These are phyloP conservation scores for Pichia cephalocereana DNA, from an alignment of 805 yeast genomes.

Conservation along the genomic window DNA sequence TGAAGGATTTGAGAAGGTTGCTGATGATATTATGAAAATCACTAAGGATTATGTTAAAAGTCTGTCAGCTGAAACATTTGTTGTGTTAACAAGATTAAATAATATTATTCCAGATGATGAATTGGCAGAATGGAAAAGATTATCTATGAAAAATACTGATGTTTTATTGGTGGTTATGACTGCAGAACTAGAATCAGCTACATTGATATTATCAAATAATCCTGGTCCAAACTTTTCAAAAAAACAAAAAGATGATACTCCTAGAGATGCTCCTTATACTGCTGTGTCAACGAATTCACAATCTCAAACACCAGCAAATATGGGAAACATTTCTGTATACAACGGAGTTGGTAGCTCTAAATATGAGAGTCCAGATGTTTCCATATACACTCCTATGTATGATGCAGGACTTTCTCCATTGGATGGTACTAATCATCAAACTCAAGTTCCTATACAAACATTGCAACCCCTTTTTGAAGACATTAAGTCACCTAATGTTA, in stretches of 20 bases:
- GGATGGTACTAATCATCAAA: constrained; percentile 9
- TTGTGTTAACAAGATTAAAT: constrained; percentile 61
- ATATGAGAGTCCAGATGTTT: constrained; percentile 23
- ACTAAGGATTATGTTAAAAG: constrained; percentile 37
- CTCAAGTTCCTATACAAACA: constrained; percentile 6
- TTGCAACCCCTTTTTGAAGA: constrained; percentile 5
- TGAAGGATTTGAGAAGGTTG: constrained; percentile 41
- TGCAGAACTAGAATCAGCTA: constrained; percentile 49
- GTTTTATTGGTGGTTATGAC: constrained; percentile 62
- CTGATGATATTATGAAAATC: constrained; percentile 58
- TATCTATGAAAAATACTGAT: constrained; percentile 47
- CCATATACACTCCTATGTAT: constrained; percentile 21
- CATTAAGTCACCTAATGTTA: neutral
- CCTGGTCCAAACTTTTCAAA: constrained; percentile 5
- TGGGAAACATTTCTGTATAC: neutral
- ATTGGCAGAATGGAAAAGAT: constrained; percentile 66
- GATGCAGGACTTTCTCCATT: constrained; percentile 21
- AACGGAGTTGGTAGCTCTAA: constrained; percentile 9
- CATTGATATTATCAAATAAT: constrained; percentile 25
- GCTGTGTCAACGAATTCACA: constrained; percentile 23
- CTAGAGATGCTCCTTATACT: constrained; percentile 17
- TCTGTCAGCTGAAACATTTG: constrained; percentile 44
- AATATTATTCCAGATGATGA: constrained; percentile 79
- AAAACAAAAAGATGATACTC: constrained; percentile 10
- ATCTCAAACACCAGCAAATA: constrained; percentile 10